These are phyloP conservation scores for Penicillium sp. DNA, from an alignment of 2,329 filamentous ascomycete genomes.

Conservation along the genomic window DNA sequence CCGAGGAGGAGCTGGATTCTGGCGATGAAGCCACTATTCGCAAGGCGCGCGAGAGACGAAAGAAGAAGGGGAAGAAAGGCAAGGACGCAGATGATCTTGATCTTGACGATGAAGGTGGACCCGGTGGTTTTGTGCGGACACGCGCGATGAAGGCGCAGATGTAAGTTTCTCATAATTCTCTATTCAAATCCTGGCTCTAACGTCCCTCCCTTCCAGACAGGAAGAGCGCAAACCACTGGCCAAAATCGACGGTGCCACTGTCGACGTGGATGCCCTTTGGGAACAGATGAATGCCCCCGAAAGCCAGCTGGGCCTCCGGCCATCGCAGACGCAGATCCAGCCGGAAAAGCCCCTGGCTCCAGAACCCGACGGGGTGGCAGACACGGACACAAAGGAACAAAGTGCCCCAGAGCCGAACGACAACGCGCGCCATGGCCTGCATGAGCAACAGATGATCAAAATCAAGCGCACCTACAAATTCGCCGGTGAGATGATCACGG, in stretches of 20 bases:
- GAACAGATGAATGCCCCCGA: constrained; percentile 45
- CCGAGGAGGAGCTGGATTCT: constrained; percentile 47
- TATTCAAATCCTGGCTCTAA: constrained; percentile 3
- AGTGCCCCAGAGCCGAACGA: constrained; percentile 8
- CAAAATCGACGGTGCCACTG: constrained; percentile 48
- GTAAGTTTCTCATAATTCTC: constrained; percentile 27
- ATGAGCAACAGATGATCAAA: constrained; percentile 46
- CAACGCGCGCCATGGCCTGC: constrained; percentile 7
- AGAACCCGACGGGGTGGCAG: constrained; percentile 10
- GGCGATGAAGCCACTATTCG: constrained; percentile 55
- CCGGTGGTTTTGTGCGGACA: constrained; percentile 51
- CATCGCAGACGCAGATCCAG: constrained; percentile 13
- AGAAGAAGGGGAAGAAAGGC: constrained; percentile 34
- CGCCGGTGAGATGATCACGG: constrained; percentile 51
- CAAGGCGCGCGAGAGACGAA: constrained; percentile 41
- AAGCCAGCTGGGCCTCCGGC: constrained; percentile 8
- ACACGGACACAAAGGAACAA: constrained; percentile 16
- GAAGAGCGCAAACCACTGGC: constrained; percentile 47
- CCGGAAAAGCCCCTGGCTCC: constrained; percentile 14
- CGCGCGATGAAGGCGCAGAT: constrained; percentile 49
- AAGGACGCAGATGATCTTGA: constrained; percentile 37
- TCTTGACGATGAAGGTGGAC: constrained; percentile 41
- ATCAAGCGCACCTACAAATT: constrained; percentile 56
- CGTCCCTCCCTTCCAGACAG: constrained; percentile 29
- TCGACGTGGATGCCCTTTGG: constrained; percentile 54